Conservation (phyloP, 805 yeast genomes). For the Kodamaea jinghongensis region DNA sequence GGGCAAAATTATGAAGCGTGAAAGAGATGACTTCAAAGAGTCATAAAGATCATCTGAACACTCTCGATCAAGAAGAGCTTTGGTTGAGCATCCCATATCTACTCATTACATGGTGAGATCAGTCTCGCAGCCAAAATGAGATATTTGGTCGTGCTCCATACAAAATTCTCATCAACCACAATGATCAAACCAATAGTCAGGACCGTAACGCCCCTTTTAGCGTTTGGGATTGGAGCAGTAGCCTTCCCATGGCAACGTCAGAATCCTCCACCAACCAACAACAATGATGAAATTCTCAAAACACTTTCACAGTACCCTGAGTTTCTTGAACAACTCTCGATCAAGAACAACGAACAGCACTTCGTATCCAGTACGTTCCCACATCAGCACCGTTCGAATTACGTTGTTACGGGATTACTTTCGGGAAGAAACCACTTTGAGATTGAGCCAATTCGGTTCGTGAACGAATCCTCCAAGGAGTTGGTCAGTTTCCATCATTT, state of each 20-base stretch:
- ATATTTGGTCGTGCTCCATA: too few relatives aligned
- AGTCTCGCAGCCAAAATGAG: too few relatives aligned
- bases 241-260: conserved; percentile 24
- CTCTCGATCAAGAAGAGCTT: too few relatives aligned
- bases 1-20: too few relatives aligned
- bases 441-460: conserved; percentile 71
- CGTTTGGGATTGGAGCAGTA: conserved; percentile 29
- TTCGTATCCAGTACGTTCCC: conserved; percentile 17
- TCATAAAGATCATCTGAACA: too few relatives aligned
- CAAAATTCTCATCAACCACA: background rate
- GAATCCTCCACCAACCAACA: conserved; percentile 2
- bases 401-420: conserved; percentile 70
- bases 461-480: conserved; percentile 49
- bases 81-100: too few relatives aligned
- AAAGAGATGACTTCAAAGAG: too few relatives aligned
- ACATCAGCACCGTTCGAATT: conserved; percentile 23
- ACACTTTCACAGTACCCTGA: conserved; percentile 14
- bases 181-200: conserved; percentile 31
- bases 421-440: conserved; percentile 67
- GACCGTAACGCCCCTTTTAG: conserved; percentile 26
- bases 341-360: conserved; percentile 13
- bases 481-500: conserved; percentile 66
- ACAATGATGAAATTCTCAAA: conserved; percentile 4
- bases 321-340: conserved; percentile 17
- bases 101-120: too few relatives aligned